Evolutionary conservation across 2,329 filamentous ascomycete species (phyloP), one percentile per base, ranked within the genome.

Genomic region (Epichloe glyceriae): DNA sequence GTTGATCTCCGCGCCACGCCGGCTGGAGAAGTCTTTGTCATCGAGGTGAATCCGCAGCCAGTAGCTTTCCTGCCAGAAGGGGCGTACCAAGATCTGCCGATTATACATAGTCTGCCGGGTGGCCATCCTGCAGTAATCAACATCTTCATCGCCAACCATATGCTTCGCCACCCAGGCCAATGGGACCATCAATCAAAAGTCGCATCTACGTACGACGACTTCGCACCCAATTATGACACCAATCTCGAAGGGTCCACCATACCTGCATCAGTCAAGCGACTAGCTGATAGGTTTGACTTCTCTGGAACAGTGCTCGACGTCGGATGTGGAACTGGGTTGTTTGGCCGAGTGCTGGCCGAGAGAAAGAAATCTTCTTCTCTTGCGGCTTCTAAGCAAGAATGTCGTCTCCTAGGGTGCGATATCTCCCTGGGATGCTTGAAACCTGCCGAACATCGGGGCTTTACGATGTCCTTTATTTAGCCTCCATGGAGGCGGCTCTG

Each of bases 1-100:
- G 47, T 49, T 7, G 47, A 49, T 43, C 38, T 49, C 22, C 47
- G 47, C 30, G 39, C 35, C 39, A 49, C 38, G n/a, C 15, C 38
- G 20, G 8, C 22, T 20, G 38, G 39, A 30, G 20, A 38, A 46
- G 41, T 45, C 19, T 39, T 50, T 12, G 48, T 26, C 11, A 45
- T 46, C 12, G 48, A 50, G n/a, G 34, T 50, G 20, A 50, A 50
- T 6, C 41, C 41, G 3, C 40, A 33, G 7, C 41, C 48, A 6
- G 34, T 41, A 10, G 4, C 22, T n/a, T 50, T 50, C 22, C 1
- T 40, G 33, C 34, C 48, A 6, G 8, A 3, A 19, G 48, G 34
- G 14, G 5, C 1, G 0, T 26, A 37, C 15, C 41, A 40, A 39
- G 48, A 50, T 34, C 19, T 39, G 20, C 20, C 41, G 4, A 43